phyloP scores from a whole-genome alignment of 179 eudicot species.

The Carnegiea gigantea region DNA sequence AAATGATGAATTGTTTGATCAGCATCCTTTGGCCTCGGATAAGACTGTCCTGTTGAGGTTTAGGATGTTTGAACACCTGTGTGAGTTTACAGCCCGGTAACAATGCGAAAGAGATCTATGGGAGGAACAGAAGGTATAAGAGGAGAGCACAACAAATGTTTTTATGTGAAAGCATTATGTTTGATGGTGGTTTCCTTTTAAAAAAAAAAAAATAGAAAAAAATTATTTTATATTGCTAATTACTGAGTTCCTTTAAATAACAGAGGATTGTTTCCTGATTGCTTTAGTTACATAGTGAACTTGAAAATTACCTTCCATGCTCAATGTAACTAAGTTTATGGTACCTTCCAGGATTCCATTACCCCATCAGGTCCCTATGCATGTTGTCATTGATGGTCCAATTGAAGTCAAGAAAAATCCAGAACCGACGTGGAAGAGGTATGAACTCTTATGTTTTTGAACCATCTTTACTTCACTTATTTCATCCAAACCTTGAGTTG shows the following conservation, averaged over 20 bases:
- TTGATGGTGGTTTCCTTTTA: too few relatives aligned
- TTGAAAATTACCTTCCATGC: not conserved
- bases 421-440: conserved; percentile 79
- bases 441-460: conserved; percentile 3
- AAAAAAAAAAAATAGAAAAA: too few relatives aligned
- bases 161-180: not conserved
- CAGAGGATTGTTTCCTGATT: not conserved
- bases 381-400: conserved; percentile 86
- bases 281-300: not conserved
- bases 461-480: not conserved
- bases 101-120: not conserved
- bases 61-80: not conserved
- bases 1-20: not conserved
- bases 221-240: too few relatives aligned
- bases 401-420: conserved; percentile 59
- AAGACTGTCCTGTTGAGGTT: not conserved
- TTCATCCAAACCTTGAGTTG: not conserved
- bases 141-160: not conserved
- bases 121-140: not conserved
- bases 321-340: conserved; percentile 15
- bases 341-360: conserved; percentile 69
- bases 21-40: not conserved
- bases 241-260: not conserved
- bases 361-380: conserved; percentile 64
- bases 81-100: not conserved